Base-by-base conservation (phyloP, 2,329 filamentous ascomycete species). In the Penicillium sp. region DNA sequence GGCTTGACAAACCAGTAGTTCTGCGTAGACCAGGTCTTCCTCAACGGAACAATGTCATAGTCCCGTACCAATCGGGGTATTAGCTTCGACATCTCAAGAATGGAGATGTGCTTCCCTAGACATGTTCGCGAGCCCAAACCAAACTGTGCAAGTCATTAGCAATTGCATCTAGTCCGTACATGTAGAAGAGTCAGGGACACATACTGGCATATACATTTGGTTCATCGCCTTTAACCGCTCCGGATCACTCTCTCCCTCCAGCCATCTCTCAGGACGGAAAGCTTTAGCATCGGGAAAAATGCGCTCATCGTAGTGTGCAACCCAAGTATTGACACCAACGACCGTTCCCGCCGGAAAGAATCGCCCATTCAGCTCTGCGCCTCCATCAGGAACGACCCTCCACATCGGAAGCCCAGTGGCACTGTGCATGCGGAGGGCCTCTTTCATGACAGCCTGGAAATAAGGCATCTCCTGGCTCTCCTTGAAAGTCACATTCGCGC, bases 401-500 rank as follows among this genome's bases (percentile, higher is more conserved):
- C 72, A 71, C n/a, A 78, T 56, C 3, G 74, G 70, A 8, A 78
- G 56, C 3, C 72, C 74, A 0, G 69, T 68, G 0, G 73, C 70
- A 1, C 75, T 67, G 34, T 76, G 71, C 14, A 79, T 58, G 10
- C 77, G 69, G 13, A 79, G 55, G 0, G 72, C 70, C 51, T 79
- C 76, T 36, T 77, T 76, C 26, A 79, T 70, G 3, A 73, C 68
- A 0, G 75, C 75, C 43, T 78, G 70, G 11, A 79, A 62, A 44
- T 78, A 80, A 0, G 72, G 73, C 53, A 75, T 61, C 11, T 60
- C 60, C 26, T 64, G 68, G 3, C 47, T 64, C 47, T 69, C 67
- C 19, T 60, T 68, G 51, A 64, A 73, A 0, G 57, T 63, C 1
- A 70, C 43, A 0, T 54, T 54, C n/a, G 56, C 48, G 13, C 63